Base-by-base conservation (phyloP, 2,329 filamentous ascomycete genomes). In the Cercospora sp. region DNA sequence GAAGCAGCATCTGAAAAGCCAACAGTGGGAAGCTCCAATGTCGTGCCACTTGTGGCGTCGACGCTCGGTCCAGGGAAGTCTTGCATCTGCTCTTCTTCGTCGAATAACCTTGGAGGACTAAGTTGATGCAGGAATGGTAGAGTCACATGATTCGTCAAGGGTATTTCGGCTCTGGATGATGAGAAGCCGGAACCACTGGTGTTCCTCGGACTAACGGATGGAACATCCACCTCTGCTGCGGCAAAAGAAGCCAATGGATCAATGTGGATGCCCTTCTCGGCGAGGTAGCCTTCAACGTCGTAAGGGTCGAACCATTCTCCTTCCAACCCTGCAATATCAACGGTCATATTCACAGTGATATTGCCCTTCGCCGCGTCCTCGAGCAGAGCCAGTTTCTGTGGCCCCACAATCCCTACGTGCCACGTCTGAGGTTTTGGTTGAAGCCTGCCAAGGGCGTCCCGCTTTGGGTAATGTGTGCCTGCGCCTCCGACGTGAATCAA, bases 271-370 rank as follows among this genome's bases (percentile, higher is more conserved):
- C 89, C 89, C 30, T 86, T 85, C 61, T 86, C 83, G 43, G 85
- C 85, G 2, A 96, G 81, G 75, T 93, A 95, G 12, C 86, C 84
- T 78, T 95, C 90, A 0, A 93, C 89, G 77, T 95, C 92, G 68
- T 91, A 86, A 0, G 88, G 81, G 74, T 95, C 91, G 72, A 91
- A 91, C 83, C 92, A 95, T 61, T 91, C 87, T 4, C 91, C 91
- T 68, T 90, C 86, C 68, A 89, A 91, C 0, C 88, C 90, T 0
- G 86, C 84, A 6, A 89, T 78, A 45, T 83, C 84, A 71, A 90
- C 82, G 5, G 75, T 74, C 74, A 77, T 74, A 30, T 79, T 76
- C 9, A 71, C 72, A 2, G 68, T 73, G 1, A 75, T 63, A n/a
- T 72, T 74, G 32, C 73, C 71, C 30, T 71, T 67, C 1, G 67